Evolutionary conservation across 176 grass and related monocot species (phyloP).

Genomic region (Rhynchospora pubera): DNA sequence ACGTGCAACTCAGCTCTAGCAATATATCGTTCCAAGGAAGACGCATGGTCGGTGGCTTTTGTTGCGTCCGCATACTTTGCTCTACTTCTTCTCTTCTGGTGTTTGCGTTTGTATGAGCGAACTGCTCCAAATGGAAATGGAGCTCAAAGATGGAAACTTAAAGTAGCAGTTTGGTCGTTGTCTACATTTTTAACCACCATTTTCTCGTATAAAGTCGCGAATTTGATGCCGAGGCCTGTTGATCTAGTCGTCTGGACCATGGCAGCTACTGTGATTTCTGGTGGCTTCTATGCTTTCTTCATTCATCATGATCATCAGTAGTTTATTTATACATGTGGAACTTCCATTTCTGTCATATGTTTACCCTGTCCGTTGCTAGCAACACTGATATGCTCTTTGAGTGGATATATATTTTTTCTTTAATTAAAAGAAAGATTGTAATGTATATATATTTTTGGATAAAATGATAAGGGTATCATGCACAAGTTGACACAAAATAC

Average conservation of each 20-base stretch:
- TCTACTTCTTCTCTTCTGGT: neutral
- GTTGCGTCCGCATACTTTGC: neutral
- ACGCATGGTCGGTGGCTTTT: no score
- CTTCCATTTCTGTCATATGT: no score
- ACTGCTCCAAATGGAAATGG: neutral
- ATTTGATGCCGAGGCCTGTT: neutral
- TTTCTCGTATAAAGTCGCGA: neutral
- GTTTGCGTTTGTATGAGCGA: neutral
- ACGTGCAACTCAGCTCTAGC: neutral
- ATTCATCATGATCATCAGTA: neutral
- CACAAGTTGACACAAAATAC: no score
- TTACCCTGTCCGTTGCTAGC: no score
- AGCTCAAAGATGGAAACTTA: neutral
- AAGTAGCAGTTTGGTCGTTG: neutral
- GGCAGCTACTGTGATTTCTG: neutral
- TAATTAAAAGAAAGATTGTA: no score
- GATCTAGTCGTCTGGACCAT: neutral
- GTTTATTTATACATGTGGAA: no score
- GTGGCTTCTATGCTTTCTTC: neutral
- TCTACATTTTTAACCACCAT: neutral
- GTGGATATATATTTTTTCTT: no score
- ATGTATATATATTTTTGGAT: no score
- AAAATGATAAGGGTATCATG: no score
- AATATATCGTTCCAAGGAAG: neutral
- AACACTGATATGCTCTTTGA: no score